Conservation (phyloP, 1,139 yeast genomes). For the Sporopachydermia cereana region DNA sequence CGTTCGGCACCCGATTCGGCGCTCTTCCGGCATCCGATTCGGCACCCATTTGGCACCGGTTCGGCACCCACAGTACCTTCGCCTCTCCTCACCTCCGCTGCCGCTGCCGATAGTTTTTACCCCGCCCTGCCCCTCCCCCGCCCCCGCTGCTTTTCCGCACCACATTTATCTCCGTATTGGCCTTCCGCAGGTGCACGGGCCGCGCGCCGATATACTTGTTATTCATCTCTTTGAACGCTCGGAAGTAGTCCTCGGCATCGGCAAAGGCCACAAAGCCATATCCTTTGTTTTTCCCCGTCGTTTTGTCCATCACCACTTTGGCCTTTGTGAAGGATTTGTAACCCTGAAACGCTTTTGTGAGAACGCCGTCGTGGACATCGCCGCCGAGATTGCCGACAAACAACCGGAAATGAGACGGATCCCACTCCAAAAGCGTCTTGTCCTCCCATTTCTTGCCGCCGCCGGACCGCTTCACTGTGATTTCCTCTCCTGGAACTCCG, state of each 20-base stretch:
- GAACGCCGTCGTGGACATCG: conserved; percentile 49
- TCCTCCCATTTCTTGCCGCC: conserved; percentile 43
- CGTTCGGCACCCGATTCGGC: too few relatives aligned
- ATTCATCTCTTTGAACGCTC: conserved; percentile 65
- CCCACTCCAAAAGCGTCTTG: conserved; percentile 41
- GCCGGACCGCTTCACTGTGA: conserved; percentile 31
- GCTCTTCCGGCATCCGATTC: too few relatives aligned
- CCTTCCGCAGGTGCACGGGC: conserved; percentile 60
- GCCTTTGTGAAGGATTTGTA: conserved; percentile 42
- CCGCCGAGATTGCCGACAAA: conserved; percentile 67
- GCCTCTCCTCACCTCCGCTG: too few relatives aligned
- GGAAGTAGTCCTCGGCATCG: conserved; percentile 49
- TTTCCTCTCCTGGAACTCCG: conserved; percentile 8
- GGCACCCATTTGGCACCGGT: too few relatives aligned
- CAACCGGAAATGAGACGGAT: conserved; percentile 55
- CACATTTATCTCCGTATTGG: conserved; percentile 37
- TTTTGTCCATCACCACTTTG: conserved; percentile 40
- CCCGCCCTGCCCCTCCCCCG: too few relatives aligned
- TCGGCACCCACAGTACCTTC: too few relatives aligned
- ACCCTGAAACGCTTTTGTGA: conserved; percentile 38
- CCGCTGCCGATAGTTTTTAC: too few relatives aligned
- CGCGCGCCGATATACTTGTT: conserved; percentile 67
- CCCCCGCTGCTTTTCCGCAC: too few relatives aligned
- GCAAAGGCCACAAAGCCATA: conserved; percentile 62
- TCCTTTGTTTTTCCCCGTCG: conserved; percentile 41